Percentiles rank a stretch among this genome's conserved stretches.
phyloP scores from a whole-genome alignment of 495 filamentous ascomycete species.

The Cercophora sp. region DNA sequence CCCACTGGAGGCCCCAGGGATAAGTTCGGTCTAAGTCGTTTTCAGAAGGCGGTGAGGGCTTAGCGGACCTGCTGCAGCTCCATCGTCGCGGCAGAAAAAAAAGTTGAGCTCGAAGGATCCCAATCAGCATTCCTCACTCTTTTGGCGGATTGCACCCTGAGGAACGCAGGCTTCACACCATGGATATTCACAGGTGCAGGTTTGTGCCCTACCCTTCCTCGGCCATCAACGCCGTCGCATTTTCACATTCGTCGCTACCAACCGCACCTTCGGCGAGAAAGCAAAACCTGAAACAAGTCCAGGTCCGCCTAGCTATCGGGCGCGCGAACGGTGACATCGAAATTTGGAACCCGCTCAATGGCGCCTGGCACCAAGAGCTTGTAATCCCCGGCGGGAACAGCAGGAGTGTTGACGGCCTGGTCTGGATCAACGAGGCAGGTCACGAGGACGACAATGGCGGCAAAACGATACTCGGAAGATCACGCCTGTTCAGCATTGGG shows the following conservation, averaged over 20 bases:
- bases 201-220: slow-evolving; percentile 94
- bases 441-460: slow-evolving; percentile 60
- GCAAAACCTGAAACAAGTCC: slow-evolving; percentile 38
- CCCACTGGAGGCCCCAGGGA: neutral
- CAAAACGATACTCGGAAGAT: slow-evolving; percentile 60
- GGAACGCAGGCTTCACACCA: no score
- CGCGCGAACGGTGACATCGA: slow-evolving; percentile 95
- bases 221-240: slow-evolving; percentile 89
- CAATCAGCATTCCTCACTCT: no score
- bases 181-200: slow-evolving; percentile 96
- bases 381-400: slow-evolving; percentile 80
- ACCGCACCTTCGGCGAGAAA: slow-evolving; percentile 52
- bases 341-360: slow-evolving; percentile 90
- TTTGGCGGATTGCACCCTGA: no score
- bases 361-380: slow-evolving; percentile 85
- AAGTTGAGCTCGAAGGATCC: no score
- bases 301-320: slow-evolving; percentile 78
- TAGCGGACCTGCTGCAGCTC: slow-evolving; percentile 31
- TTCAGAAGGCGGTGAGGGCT: slow-evolving; percentile 2
- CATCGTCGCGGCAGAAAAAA: slow-evolving; percentile 32
- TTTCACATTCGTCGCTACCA: slow-evolving; percentile 73
- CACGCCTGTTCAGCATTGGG: slow-evolving; percentile 93
- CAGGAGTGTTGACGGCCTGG: slow-evolving; percentile 81
- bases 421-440: slow-evolving; percentile 90
- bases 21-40: neutral